Percentiles rank a stretch among this genome's conserved stretches.
phyloP scores from a whole-genome alignment of 108 stramenopile species.

The Cyclotella sp. region DNA sequence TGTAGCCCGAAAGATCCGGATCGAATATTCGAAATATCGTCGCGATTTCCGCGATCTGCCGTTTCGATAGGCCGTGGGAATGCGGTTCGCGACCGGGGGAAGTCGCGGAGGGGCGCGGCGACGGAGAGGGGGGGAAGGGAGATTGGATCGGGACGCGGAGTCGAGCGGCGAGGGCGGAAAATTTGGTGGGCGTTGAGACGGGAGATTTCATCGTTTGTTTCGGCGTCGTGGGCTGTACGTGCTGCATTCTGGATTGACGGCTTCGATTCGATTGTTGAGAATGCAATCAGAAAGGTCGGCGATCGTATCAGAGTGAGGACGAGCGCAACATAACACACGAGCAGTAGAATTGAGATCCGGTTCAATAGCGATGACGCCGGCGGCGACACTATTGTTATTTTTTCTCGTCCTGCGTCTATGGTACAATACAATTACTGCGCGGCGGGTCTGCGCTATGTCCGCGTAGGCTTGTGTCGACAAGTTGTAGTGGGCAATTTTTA shows the following conservation, averaged over 20 bases:
- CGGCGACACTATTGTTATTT: no score
- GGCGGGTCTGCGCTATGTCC: no score
- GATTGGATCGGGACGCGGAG: constrained; percentile 17
- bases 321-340: no score
- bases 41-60: constrained; percentile 19
- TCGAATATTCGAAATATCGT: constrained; percentile 40
- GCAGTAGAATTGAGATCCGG: no score
- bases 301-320: no score
- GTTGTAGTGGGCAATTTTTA: no score
- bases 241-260: neutral
- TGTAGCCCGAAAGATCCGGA: constrained; percentile 21
- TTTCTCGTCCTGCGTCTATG: no score
- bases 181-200: neutral
- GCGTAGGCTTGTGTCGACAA: no score
- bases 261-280: neutral
- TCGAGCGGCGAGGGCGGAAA: neutral
- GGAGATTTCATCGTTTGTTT: neutral
- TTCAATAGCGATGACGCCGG: no score
- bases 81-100: neutral
- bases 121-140: constrained; percentile 9
- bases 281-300: no score
- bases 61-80: constrained; percentile 8
- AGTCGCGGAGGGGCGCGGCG: no score
- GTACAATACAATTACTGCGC: no score
- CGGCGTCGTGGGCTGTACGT: neutral